These are phyloP conservation scores for Ganoderma meredithae DNA, from an alignment of 1,284 basidiomycete species.

Conservation along the genomic window DNA sequence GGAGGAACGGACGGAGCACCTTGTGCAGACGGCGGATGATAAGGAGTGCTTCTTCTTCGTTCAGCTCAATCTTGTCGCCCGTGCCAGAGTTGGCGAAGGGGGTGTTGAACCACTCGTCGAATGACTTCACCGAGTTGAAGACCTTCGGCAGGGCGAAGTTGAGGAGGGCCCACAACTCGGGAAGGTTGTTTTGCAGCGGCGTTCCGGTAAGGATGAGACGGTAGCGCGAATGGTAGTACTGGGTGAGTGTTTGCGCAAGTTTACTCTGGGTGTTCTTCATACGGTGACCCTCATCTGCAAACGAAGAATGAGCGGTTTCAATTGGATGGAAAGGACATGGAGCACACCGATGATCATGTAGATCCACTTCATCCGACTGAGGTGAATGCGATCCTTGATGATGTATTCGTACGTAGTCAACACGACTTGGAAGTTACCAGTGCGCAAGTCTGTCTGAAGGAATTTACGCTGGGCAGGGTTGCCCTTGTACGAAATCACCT, in stretches of 20 bases:
- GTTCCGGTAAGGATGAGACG: constrained; percentile 98
- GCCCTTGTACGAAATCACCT: constrained; percentile 92
- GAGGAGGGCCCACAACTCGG: constrained; percentile 97
- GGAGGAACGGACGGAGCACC: constrained; percentile 96
- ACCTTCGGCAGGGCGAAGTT: constrained; percentile 99
- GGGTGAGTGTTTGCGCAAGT: constrained; percentile 91
- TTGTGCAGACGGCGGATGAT: constrained; percentile 99
- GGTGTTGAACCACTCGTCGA: constrained; percentile 99
- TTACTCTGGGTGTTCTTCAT: constrained; percentile 99
- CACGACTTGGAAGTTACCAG: constrained; percentile 92
- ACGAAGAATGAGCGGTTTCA: neutral
- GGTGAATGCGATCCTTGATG: constrained; percentile 93
- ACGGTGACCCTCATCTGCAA: constrained; percentile 94
- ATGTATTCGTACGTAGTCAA: constrained; percentile 99
- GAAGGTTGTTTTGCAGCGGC: constrained; percentile 98
- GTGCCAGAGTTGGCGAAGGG: constrained; percentile 98
- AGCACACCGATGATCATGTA: constrained; percentile 94
- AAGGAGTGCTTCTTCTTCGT: constrained; percentile 99
- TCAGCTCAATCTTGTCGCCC: constrained; percentile 97
- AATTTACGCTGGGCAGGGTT: constrained; percentile 81
- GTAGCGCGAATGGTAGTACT: constrained; percentile 93
- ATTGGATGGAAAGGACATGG: constrained; percentile 17
- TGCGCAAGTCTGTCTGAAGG: constrained; percentile 78
- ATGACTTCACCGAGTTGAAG: constrained; percentile 99
- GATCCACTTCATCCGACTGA: constrained; percentile 95